Percentiles rank a stretch among this genome's conserved stretches.
Evolutionary conservation across 768 basidiomycete species (phyloP).

Genomic region (Suillus ampliporus): DNA sequence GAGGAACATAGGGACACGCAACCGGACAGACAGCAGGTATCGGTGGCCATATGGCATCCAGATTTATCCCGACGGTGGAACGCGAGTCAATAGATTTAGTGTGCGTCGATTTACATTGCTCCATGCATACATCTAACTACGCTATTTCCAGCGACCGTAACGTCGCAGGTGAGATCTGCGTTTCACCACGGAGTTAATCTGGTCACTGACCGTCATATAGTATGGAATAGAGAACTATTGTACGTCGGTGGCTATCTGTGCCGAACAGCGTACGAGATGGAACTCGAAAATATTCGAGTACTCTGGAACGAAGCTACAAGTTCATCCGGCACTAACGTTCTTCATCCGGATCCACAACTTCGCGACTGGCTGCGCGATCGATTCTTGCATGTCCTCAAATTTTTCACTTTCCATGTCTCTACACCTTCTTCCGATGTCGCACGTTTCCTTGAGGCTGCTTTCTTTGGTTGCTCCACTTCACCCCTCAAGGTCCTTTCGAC

Average conservation of each 20-base stretch:
- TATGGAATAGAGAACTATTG: slow-evolving; percentile 91
- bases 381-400: slow-evolving; percentile 80
- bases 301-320: slow-evolving; percentile 61
- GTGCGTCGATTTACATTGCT: slow-evolving; percentile 45
- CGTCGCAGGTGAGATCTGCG: slow-evolving; percentile 61
- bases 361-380: slow-evolving; percentile 58
- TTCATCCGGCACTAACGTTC: slow-evolving; percentile 33
- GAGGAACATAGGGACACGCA: slow-evolving; percentile 71
- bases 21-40: slow-evolving; percentile 92
- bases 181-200: slow-evolving; percentile 3
- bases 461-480: slow-evolving; percentile 67
- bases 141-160: slow-evolving; percentile 67
- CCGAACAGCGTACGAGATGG: slow-evolving; percentile 84
- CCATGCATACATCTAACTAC: background rate
- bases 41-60: slow-evolving; percentile 70
- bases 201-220: slow-evolving; percentile 37
- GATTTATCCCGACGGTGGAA: slow-evolving; percentile 96
- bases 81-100: slow-evolving; percentile 91
- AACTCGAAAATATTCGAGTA: slow-evolving; percentile 65
- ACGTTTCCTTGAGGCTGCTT: slow-evolving; percentile 69
- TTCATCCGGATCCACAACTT: slow-evolving; percentile 45
- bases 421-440: slow-evolving; percentile 88
- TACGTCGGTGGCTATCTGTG: slow-evolving; percentile 83
- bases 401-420: slow-evolving; percentile 89
- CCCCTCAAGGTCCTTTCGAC: slow-evolving; percentile 78